Evolutionary conservation across 1,284 basidiomycete genomes (phyloP), one percentile per base, ranked within the genome.

Genomic region (Tremellales sp.): DNA sequence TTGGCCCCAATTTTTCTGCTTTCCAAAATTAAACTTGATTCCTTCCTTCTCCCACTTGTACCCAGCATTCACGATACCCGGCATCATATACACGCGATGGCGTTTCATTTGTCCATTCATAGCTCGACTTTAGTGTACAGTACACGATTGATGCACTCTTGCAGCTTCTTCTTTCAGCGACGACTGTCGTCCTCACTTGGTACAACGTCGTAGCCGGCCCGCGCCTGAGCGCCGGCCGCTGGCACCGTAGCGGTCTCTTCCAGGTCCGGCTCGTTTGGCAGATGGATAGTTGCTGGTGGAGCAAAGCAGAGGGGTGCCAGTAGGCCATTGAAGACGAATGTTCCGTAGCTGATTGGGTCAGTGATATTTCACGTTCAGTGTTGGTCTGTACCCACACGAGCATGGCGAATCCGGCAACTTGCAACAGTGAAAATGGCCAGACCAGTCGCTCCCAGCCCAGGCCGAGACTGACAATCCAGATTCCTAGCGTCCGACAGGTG

Each of bases 401-500:
- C 46, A 97, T 75, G 8, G 80, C 82, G 72, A 99, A 99, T 2
- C 96, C 96, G 12, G 83, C 61, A 40, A 97, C 81, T 72, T 98
- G 96, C 17, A 97, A 72, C 47, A 91, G 71, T 3, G 89, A 89
- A 60, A 86, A 83, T 3, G 89, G 88, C 75, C 83, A 88, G 27
- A 87, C 67, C 51, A 98, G 79, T 47, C 78, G 78, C 76, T 99
- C 96, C 96, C 96, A 99, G 0, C 94, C 94, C 27, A 97, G 75
- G 2, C 78, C 81, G 44, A 97, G 79, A 60, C 86, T 89, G 61
- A 96, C 79, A 51, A 90, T 75, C 78, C 78, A 75, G 40, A 73
- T 98, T 21, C 84, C 84, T 49, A 98, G 79, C 1, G 96, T 97
- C 60, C 96, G 82, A 77, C 92, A 97, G 4, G 94, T 96, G 72